Conservation (phyloP, 345 rosid genomes). For the Eucalyptus pumila region DNA sequence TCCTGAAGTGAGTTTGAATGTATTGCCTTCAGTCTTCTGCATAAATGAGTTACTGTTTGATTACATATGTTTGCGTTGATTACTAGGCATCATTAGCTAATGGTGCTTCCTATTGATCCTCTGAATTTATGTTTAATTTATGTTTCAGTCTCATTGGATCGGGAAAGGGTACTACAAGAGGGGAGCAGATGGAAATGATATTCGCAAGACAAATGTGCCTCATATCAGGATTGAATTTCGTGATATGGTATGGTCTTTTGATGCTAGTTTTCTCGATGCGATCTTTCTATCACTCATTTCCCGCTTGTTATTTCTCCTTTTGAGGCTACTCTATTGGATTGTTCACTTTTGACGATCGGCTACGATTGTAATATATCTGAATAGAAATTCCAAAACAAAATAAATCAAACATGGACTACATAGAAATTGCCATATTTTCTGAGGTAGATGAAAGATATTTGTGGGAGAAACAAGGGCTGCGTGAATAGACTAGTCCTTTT, state of each 20-base stretch:
- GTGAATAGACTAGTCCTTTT: neutral
- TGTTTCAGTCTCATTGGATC: constrained; percentile 89
- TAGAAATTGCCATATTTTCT: neutral
- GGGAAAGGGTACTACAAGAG: constrained; percentile 87
- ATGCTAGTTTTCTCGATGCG: neutral
- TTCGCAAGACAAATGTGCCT: constrained; percentile 90
- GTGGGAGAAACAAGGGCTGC: neutral
- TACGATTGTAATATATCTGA: neutral
- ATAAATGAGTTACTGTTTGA: neutral
- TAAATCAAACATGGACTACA: neutral
- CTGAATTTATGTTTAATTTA: neutral
- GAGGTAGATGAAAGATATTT: neutral
- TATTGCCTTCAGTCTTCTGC: neutral
- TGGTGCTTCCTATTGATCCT: neutral
- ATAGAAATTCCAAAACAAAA: neutral
- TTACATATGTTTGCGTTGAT: neutral
- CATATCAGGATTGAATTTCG: constrained; percentile 95
- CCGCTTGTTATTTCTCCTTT: neutral
- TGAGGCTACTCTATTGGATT: neutral
- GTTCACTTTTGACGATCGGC: neutral
- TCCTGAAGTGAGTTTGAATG: neutral
- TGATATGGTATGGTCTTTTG: constrained; percentile 39
- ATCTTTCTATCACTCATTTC: neutral
- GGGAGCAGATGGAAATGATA: constrained; percentile 92
- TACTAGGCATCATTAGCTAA: neutral